Conservation (phyloP, 2,329 filamentous ascomycete species). For the Diplodia mutila region DNA sequence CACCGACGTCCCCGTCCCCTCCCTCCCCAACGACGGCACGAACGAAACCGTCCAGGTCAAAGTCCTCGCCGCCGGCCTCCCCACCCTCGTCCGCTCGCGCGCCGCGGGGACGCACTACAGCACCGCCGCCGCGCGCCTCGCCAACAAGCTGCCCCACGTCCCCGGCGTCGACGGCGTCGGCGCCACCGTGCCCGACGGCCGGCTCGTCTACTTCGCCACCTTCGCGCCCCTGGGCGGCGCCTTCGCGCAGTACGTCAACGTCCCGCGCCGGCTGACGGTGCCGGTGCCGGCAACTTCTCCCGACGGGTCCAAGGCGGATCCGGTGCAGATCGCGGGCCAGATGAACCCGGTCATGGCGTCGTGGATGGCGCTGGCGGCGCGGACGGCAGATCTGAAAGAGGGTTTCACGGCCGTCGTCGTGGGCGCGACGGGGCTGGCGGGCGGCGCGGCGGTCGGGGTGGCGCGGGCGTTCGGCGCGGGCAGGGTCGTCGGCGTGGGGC, state of each 20-base stretch:
- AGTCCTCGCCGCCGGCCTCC: constrained; percentile 57
- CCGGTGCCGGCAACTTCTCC: constrained; percentile 50
- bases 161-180: constrained; percentile 61
- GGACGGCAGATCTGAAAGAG: constrained; percentile 41
- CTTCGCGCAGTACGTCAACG: constrained; percentile 55
- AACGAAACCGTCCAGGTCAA: constrained; percentile 53
- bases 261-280: constrained; percentile 45
- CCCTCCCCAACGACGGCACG: constrained; percentile 41
- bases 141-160: constrained; percentile 54
- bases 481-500: constrained; percentile 56
- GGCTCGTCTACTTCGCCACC: constrained; percentile 56
- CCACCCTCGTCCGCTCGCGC: constrained; percentile 58
- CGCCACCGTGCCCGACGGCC: constrained; percentile 45
- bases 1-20: constrained; percentile 33
- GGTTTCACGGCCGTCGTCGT: constrained; percentile 57
- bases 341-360: constrained; percentile 60
- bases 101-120: constrained; percentile 61
- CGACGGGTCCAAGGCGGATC: constrained; percentile 52
- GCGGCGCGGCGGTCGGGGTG: constrained; percentile 55
- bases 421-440: constrained; percentile 59
- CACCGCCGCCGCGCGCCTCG: constrained; percentile 21
- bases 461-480: constrained; percentile 55
- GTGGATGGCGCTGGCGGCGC: constrained; percentile 61
- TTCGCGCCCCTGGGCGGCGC: constrained; percentile 46
- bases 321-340: constrained; percentile 56